Conservation (phyloP, 1,284 basidiomycete genomes). For the Cerioporus squamosus region DNA sequence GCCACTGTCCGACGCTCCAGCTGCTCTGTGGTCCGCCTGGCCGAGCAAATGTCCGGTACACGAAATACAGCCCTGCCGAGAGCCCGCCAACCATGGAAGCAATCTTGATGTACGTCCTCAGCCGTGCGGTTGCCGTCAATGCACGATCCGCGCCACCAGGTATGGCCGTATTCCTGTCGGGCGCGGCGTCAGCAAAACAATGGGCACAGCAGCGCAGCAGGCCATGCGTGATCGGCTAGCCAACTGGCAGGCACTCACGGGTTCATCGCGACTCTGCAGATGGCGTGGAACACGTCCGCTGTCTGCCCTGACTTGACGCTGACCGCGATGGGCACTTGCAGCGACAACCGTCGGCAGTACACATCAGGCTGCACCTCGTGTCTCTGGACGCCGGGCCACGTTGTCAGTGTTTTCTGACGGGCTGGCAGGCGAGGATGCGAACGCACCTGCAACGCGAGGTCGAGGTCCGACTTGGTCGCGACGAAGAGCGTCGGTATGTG, state of each 20-base stretch:
- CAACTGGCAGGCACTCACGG: constrained; percentile 54
- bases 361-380: constrained; percentile 99
- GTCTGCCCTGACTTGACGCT: constrained; percentile 85
- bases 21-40: constrained; percentile 58
- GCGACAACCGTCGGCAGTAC: constrained; percentile 84
- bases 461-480: constrained; percentile 98
- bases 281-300: constrained; percentile 89
- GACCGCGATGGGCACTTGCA: constrained; percentile 91
- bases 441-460: constrained; percentile 89
- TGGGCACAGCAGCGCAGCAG: constrained; percentile 14
- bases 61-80: constrained; percentile 68
- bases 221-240: constrained; percentile 19
- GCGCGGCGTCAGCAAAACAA: constrained; percentile 7
- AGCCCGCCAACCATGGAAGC: constrained; percentile 73
- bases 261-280: constrained; percentile 84
- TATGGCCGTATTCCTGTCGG: constrained; percentile 63
- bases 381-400: constrained; percentile 52
- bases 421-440: constrained; percentile 2
- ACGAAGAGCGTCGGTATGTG: constrained; percentile 95
- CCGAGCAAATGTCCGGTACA: constrained; percentile 67
- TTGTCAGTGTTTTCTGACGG: constrained; percentile 7
- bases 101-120: constrained; percentile 71
- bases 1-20: constrained; percentile 59
- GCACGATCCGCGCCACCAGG: constrained; percentile 80
- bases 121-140: constrained; percentile 64